Conservation (phyloP, 441 rosid species). For the Erodium texanum region DNA sequence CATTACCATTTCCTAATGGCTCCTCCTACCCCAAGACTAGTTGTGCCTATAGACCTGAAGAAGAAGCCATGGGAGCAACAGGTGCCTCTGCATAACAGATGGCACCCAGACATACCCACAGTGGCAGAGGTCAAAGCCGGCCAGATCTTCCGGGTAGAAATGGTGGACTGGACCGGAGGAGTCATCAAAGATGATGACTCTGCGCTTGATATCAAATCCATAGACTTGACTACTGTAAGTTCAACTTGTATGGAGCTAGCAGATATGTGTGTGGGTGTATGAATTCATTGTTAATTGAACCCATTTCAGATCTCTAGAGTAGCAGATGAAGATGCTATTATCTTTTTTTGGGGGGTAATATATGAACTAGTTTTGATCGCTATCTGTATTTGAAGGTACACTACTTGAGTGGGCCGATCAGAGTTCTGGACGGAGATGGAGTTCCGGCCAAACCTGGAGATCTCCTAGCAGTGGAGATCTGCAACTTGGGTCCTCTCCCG, state of each 20-base stretch:
- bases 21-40: conserved; percentile 45
- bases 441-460: conserved; percentile 69
- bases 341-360: no score
- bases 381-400: conserved; percentile 41
- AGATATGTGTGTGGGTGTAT: no score
- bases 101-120: conserved; percentile 78
- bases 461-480: conserved; percentile 74
- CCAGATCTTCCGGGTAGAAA: conserved; percentile 62
- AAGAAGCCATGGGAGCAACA: conserved; percentile 59
- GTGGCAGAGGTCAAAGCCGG: conserved; percentile 39
- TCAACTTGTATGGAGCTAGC: no score
- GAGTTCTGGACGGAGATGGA: conserved; percentile 57
- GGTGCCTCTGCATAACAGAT: conserved; percentile 67
- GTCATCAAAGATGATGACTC: conserved; percentile 50
- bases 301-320: no score
- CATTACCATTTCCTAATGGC: conserved; percentile 30
- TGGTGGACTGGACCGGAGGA: conserved; percentile 80
- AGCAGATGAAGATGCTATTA: no score
- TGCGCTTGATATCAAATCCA: conserved; percentile 45
- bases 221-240: conserved; percentile 59
- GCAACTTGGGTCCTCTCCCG: conserved; percentile 83
- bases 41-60: conserved; percentile 44
- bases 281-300: no score
- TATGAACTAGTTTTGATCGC: no score
- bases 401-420: conserved; percentile 77